Evolutionary conservation across 768 basidiomycete genomes (phyloP), one percentile per base, ranked within the genome.

Genomic region (Suillus paluster): DNA sequence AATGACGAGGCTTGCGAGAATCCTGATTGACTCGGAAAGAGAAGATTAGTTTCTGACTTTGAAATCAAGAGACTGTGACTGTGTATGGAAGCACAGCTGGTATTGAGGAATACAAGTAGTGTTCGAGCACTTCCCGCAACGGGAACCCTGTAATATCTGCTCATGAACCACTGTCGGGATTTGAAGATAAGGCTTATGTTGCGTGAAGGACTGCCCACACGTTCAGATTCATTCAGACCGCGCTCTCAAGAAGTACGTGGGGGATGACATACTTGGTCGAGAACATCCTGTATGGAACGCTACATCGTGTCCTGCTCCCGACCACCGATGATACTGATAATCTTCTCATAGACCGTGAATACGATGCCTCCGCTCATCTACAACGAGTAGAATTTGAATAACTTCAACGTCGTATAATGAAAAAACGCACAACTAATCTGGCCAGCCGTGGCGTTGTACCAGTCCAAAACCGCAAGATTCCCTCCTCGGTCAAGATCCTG

Each of bases 401-500:
- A n/a, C 41, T 58, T 12, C 52, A 59, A 58, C 27, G 33, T 41
- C 52, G 45, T 53, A 44, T 39, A 56, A 34, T 33, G 44, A 55
- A 58, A 49, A 1, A 63, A 36, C 27, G 21, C 68, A 95, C 91
- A 71, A 97, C 89, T 54, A 99, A 74, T 33, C 97, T 83, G 8
- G 86, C 86, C 30, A 99, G 75, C 63, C 97, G 80, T 0, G 97
- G 97, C 5, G 96, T 97, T 8, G 97, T 95, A 3, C 97, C 97
- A 4, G 91, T 92, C 97, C 97, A 99, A 76, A 99, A 97, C 54
- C 91, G 84, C n/a, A 86, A 68, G 8, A 97, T 66, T 3, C 97
- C 97, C 70, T 99, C 95, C 74, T 99, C 97, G 0, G 89, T 94
- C 65, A 94, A 88, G 71, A 98, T 95, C 50, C 96, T 84, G 70